These are phyloP conservation scores for Chrysoporthe austroafricana DNA, from an alignment of 2,329 filamentous ascomycete species.

Conservation along the genomic window DNA sequence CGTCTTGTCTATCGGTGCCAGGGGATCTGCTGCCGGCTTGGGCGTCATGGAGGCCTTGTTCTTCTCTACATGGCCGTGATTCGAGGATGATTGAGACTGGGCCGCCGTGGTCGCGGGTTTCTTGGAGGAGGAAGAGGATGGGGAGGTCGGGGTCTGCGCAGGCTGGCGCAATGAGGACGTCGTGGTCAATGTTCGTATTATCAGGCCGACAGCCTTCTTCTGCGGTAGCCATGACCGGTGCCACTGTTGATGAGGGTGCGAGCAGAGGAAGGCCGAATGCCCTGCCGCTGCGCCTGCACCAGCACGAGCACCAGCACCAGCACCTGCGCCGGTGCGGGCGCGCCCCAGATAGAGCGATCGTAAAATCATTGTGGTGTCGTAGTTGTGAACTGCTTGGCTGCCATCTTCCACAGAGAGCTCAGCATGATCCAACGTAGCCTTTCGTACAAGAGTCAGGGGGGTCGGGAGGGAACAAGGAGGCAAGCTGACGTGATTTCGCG, in stretches of 20 bases:
- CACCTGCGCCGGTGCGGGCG: not conserved
- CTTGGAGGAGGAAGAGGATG: not conserved
- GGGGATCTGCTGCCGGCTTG: constrained; percentile 47
- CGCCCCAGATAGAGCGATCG: constrained; percentile 19
- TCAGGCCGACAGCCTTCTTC: constrained; percentile 3
- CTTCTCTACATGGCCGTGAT: not conserved
- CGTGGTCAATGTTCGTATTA: constrained; percentile 20
- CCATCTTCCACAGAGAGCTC: not conserved
- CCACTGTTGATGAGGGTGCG: constrained; percentile 17
- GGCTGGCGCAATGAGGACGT: constrained; percentile 17
- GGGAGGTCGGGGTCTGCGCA: not conserved
- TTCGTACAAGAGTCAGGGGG: too few species aligned
- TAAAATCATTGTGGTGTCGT: constrained; percentile 18
- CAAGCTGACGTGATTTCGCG: not conserved
- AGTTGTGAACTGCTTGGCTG: constrained; percentile 2
- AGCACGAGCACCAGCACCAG: too few species aligned
- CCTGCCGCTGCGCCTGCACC: constrained; percentile 8
- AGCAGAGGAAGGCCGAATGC: constrained; percentile 15
- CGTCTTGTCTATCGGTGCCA: constrained; percentile 69
- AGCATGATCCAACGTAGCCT: not conserved
- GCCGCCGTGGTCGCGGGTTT: not conserved
- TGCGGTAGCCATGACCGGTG: constrained; percentile 16
- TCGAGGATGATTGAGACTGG: not conserved
- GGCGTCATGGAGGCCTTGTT: constrained; percentile 9
- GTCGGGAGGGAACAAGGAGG: not conserved